A percentile compares a stretch with the other conserved stretches of the same genome.
These are phyloP conservation scores for Solanum sejunctum DNA, from an alignment of 257 asterid genomes.

Conservation along the genomic window DNA sequence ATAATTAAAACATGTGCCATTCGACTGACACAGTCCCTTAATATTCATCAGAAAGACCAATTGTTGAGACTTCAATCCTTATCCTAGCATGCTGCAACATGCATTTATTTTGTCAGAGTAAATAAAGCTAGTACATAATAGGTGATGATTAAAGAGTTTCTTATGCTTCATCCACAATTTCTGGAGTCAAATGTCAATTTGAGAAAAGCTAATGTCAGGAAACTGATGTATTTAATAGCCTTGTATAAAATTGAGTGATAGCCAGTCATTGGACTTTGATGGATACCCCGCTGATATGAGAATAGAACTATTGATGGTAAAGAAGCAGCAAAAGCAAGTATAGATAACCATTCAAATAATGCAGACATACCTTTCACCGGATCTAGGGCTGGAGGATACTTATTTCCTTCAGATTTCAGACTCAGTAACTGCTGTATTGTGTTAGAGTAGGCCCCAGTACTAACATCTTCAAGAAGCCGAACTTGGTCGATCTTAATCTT, in stretches of 20 bases:
- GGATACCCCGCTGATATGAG: background rate
- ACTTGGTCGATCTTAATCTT: slow-evolving; percentile 70
- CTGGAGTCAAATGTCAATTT: background rate
- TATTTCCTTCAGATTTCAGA: slow-evolving; percentile 68
- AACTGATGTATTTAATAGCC: background rate
- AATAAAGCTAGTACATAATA: background rate
- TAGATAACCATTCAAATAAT: background rate
- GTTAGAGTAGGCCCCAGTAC: slow-evolving; percentile 70
- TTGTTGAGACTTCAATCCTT: background rate
- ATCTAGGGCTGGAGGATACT: slow-evolving; percentile 85
- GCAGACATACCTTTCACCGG: slow-evolving; percentile 62
- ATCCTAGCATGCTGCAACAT: background rate
- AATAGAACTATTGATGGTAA: background rate
- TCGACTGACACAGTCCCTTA: background rate
- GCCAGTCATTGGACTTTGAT: background rate
- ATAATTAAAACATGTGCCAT: background rate
- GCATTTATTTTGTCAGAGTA: background rate
- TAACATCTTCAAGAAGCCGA: slow-evolving; percentile 87
- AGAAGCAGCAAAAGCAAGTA: background rate
- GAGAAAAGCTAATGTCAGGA: background rate
- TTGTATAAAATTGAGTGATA: background rate
- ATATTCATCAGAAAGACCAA: background rate
- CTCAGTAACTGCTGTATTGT: slow-evolving; percentile 63
- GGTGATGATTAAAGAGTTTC: background rate
- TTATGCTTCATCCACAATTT: background rate